Percentiles rank a stretch among this genome's conserved stretches.
Conservation (phyloP, 495 filamentous ascomycete genomes). For the Schizothecium vesticola region DNA sequence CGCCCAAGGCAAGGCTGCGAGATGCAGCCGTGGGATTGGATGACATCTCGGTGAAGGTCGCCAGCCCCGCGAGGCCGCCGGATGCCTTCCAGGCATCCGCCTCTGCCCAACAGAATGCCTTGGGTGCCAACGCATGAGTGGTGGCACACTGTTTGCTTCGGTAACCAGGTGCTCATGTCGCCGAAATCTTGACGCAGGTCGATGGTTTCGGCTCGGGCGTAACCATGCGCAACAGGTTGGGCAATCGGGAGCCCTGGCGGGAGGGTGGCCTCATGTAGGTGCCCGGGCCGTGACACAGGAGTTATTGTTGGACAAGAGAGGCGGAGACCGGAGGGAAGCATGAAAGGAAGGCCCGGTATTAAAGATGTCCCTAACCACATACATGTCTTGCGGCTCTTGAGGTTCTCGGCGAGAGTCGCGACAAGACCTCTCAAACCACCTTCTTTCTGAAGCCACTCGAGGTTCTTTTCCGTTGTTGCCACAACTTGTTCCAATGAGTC, state of each 20-base stretch:
- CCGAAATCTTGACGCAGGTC: neutral
- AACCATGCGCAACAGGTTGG: slow-evolving; percentile 1
- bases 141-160: slow-evolving; percentile 1
- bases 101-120: slow-evolving; percentile 16
- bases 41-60: slow-evolving; percentile 21
- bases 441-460: neutral
- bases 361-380: neutral
- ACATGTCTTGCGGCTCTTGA: neutral
- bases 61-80: slow-evolving; percentile 22
- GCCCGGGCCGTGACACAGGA: neutral
- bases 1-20: slow-evolving; percentile 15
- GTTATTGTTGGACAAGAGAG: neutral
- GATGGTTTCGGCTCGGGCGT: slow-evolving; percentile 2
- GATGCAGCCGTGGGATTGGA: neutral
- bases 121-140: slow-evolving; percentile 19
- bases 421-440: neutral
- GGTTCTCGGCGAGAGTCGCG: neutral
- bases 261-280: neutral
- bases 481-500: slow-evolving; percentile 11
- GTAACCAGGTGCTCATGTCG: neutral
- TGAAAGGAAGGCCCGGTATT: neutral
- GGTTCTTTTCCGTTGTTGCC: neutral
- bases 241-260: neutral
- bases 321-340: neutral
- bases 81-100: slow-evolving; percentile 9